Base-by-base conservation (phyloP, 2,329 filamentous ascomycete species). In the Dryadomyces quercus-mongolicae region DNA sequence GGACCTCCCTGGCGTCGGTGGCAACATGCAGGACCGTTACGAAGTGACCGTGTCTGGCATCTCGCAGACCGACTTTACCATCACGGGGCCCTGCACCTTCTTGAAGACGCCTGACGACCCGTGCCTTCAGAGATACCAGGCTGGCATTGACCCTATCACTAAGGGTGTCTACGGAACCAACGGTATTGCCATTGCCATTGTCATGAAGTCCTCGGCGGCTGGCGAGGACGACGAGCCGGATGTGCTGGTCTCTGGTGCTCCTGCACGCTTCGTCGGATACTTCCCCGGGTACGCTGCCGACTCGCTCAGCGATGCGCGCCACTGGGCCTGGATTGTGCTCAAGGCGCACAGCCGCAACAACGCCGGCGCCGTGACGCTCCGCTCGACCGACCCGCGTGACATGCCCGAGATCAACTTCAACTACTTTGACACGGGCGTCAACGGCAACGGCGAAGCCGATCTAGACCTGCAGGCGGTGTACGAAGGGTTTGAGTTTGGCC, bases 311-410 rank as follows among this genome's bases (percentile, higher is more conserved):
- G 60, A 65, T 8, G 68, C 56, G 62, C 68, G 72, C 56, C 71
- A 72, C 63, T 73, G 68, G 66, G 64, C 63, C 16, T 73, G 70
- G 69, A 62, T 67, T 57, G 73, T 76, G 3, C 71, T 88, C 53
- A 84, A 85, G 66, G 75, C 77, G 0, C 82, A 84, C 61, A 75
- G 82, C 0, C 76, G 78, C 52, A 86, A 87, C 57, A 69, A 62
- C 1, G 77, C 75, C 6, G 85, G 85, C 9, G 76, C 74, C 1
- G 83, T 89, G 4, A 74, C 66, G 3, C 75, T 89, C 5, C 71
- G 70, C 16, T 82, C 79, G 0, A 67, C 75, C 0, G 76, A 88
- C 62, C 84, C 85, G 0, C 76, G 78, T 1, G 83, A 86, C 53
- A 69, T 73, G 3, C 85, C 85, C 0, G 65, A 76, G 6, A 84